A percentile compares a stretch with the other conserved stretches of the same genome.
Conservation (phyloP, 192 early-diverging fungal species). For the Coemansia sp. region DNA sequence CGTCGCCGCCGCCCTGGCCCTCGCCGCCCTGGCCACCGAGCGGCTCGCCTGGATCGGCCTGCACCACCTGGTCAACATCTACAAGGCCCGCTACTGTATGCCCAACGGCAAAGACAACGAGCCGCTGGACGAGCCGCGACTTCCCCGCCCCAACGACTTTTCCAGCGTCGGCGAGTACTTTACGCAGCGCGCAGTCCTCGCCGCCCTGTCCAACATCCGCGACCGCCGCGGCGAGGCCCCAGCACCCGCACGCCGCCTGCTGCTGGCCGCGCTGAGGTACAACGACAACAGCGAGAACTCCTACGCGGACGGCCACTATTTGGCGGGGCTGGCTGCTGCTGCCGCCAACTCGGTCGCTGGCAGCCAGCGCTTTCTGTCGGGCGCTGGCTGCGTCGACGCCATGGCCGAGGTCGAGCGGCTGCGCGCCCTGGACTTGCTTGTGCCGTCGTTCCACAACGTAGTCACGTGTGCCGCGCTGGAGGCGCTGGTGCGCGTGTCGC, state of each 20-base stretch:
- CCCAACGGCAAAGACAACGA: slow-evolving; percentile 30
- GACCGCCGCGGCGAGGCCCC: slow-evolving; percentile 67
- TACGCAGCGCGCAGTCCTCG: slow-evolving; percentile 78
- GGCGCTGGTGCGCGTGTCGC: slow-evolving; percentile 66
- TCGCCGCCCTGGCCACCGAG: slow-evolving; percentile 63
- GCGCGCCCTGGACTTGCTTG: slow-evolving; percentile 75
- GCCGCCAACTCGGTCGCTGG: slow-evolving; percentile 66
- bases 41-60: slow-evolving; percentile 69
- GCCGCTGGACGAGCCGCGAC: slow-evolving; percentile 26
- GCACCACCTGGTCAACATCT: slow-evolving; percentile 73
- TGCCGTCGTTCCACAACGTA: slow-evolving; percentile 86
- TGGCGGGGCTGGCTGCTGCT: slow-evolving; percentile 73
- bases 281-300: slow-evolving; percentile 94
- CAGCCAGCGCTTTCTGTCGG: slow-evolving; percentile 29
- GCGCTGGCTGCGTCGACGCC: slow-evolving; percentile 16
- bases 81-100: slow-evolving; percentile 74
- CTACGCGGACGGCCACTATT: slow-evolving; percentile 81
- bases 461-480: slow-evolving; percentile 81
- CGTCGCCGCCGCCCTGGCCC: slow-evolving; percentile 74
- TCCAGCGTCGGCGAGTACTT: slow-evolving; percentile 86
- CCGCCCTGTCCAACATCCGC: slow-evolving; percentile 75
- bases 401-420: slow-evolving; percentile 77
- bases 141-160: slow-evolving; percentile 92
- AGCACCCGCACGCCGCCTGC: slow-evolving; percentile 61
- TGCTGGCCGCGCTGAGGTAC: slow-evolving; percentile 80